phyloP scores from a whole-genome alignment of 2,329 filamentous ascomycete species.

The Fusarium chlamydosporum region DNA sequence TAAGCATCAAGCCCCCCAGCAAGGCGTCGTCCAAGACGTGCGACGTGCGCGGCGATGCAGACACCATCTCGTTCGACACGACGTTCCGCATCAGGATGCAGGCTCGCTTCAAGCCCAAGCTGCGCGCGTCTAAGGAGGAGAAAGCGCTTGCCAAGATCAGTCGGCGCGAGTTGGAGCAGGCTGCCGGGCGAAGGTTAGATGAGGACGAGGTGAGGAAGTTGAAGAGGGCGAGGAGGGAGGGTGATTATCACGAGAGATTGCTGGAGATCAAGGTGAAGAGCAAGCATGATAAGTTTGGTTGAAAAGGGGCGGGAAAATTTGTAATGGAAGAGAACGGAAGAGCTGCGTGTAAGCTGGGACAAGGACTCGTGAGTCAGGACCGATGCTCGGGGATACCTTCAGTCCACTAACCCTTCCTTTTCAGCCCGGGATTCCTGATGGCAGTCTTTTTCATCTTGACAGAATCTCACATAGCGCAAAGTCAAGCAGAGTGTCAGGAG shows the following conservation, averaged over 20 bases:
- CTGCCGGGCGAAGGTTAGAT: slow-evolving; percentile 80
- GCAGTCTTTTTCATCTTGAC: neutral
- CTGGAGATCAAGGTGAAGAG: slow-evolving; percentile 90
- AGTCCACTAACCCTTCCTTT: neutral
- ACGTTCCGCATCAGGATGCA: slow-evolving; percentile 91
- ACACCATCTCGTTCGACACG: slow-evolving; percentile 75
- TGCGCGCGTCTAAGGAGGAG: slow-evolving; percentile 84
- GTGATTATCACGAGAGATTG: slow-evolving; percentile 89
- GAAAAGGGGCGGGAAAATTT: slow-evolving; percentile 17
- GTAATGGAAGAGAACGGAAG: neutral
- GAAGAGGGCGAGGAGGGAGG: slow-evolving; percentile 86
- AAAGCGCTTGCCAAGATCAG: slow-evolving; percentile 89
- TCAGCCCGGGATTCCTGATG: neutral
- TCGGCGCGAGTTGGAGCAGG: slow-evolving; percentile 84
- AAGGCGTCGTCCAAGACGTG: slow-evolving; percentile 65
- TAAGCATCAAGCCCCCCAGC: slow-evolving; percentile 71
- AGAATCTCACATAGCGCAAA: neutral
- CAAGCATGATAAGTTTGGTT: slow-evolving; percentile 87
- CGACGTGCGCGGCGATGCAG: slow-evolving; percentile 83
- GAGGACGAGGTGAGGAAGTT: slow-evolving; percentile 89
- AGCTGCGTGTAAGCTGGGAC: neutral
- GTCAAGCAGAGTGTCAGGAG: too few relatives aligned
- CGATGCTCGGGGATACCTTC: neutral
- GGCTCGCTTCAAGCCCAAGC: slow-evolving; percentile 88
- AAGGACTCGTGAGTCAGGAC: neutral